Conservation (phyloP, 495 filamentous ascomycete species). For the Tuber magnatum region DNA sequence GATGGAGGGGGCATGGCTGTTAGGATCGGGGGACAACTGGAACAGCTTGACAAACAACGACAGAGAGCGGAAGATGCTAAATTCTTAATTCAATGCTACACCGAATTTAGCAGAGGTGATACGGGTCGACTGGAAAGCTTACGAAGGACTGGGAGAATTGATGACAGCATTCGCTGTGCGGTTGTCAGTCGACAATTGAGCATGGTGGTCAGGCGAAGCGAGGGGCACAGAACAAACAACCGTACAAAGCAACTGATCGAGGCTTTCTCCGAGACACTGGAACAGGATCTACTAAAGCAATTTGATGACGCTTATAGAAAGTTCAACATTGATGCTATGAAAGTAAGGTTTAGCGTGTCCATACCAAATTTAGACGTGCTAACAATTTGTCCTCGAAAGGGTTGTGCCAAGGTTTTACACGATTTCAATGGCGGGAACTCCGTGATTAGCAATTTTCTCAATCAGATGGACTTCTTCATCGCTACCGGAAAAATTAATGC, state of each 20-base stretch:
- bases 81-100: conserved; percentile 93
- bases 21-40: conserved; percentile 86
- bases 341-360: conserved; percentile 29
- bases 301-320: conserved; percentile 94
- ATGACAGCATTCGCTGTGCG: conserved; percentile 40
- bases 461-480: conserved; percentile 99
- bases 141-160: conserved; percentile 39
- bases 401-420: conserved; percentile 80
- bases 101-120: conserved; percentile 61
- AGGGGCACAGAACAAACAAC: conserved; percentile 31
- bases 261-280: conserved; percentile 89
- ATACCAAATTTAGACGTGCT: neutral
- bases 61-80: conserved; percentile 84
- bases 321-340: conserved; percentile 94
- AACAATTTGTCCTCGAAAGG: conserved; percentile 11
- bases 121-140: conserved; percentile 43
- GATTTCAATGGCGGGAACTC: conserved; percentile 94
- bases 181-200: conserved; percentile 38
- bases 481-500: conserved; percentile 80
- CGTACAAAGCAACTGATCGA: conserved; percentile 89
- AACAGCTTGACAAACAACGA: conserved; percentile 87
- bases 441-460: conserved; percentile 91
- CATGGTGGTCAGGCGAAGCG: conserved; percentile 40
- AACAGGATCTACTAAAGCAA: conserved; percentile 89
- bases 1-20: conserved; percentile 75